Conservation (phyloP, 345 rosid species). For the Melaleuca alternifolia region DNA sequence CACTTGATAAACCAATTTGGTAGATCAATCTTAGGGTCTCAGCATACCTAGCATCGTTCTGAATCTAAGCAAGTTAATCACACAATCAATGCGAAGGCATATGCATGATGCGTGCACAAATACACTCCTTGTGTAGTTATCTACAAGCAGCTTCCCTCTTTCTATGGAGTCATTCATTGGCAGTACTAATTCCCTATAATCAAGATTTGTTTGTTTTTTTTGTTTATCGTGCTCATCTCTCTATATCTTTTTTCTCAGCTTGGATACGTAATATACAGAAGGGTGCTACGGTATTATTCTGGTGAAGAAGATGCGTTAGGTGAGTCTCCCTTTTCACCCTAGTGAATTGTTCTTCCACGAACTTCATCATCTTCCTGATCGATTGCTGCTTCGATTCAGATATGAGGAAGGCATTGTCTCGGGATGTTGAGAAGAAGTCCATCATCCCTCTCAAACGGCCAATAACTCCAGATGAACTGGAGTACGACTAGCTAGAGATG, state of each 20-base stretch:
- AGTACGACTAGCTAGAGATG: slow-evolving; percentile 62
- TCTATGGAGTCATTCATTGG: too few species aligned
- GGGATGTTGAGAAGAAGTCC: slow-evolving; percentile 81
- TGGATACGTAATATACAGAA: slow-evolving; percentile 74
- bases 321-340: slow-evolving; percentile 13
- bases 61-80: neutral
- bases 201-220: neutral
- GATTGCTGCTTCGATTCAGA: slow-evolving; percentile 23
- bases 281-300: slow-evolving; percentile 85
- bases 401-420: slow-evolving; percentile 92
- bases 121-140: neutral
- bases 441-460: slow-evolving; percentile 85
- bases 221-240: neutral
- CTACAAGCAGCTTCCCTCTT: too few species aligned
- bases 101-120: neutral
- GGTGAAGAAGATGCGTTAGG: slow-evolving; percentile 96
- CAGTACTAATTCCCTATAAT: neutral
- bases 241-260: slow-evolving; percentile 32
- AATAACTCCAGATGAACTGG: slow-evolving; percentile 75
- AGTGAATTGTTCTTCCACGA: neutral
- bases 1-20: neutral
- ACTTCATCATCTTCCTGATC: neutral
- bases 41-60: neutral
- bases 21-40: neutral
- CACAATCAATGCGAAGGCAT: neutral